Base-by-base conservation (phyloP, 176 grass and related monocot species). In the Echinochloa phyllopogon region DNA sequence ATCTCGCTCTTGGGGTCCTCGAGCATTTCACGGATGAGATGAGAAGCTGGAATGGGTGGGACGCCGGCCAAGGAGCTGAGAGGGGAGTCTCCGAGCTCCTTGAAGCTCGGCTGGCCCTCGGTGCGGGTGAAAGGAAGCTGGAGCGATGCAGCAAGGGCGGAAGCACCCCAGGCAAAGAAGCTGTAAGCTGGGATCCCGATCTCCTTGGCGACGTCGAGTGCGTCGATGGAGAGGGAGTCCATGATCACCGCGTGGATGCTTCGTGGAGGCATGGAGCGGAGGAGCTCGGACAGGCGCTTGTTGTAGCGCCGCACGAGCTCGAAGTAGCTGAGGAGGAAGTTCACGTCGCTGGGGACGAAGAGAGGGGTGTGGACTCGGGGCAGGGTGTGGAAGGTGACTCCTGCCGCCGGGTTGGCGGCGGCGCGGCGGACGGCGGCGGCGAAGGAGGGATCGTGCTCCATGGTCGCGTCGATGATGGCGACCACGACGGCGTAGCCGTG, bases 191-290 rank as follows among this genome's bases (percentile, higher is more conserved):
- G 43, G 43, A 45, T 10, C 10, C 42, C 77, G 7, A 90, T 71
- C 15, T 74, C 10, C 75, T 53, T 24, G 13, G 74, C 45, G 36
- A 85, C 77, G 33, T 83, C 77, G 72, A 85, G 41, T 25, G 77
- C 73, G 3, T 76, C 39, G 25, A 5, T 14, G 25, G 85, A 88
- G 58, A 88, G 2, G 0, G 51, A 15, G 56, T 90, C 90, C 41
- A 90, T 2, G 74, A 95, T 29, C 3, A 92, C 36, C 8, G 88
- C 82, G 27, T 50, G 43, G 29, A 89, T n/a, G n/a, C n/a, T n/a
- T n/a, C n/a, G n/a, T n/a, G n/a, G n/a, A n/a, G n/a, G n/a, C 2
- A 38, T 15, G 67, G 88, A 88, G 68, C 13, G 5, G 52, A 91
- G 86, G 74, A 83, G 62, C 11, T 20, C 47, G 40, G n/a, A 53